Evolutionary conservation across 306 rosid species (phyloP), one percentile per base, ranked within the genome.

Genomic region (Hippophae rhamnoides): DNA sequence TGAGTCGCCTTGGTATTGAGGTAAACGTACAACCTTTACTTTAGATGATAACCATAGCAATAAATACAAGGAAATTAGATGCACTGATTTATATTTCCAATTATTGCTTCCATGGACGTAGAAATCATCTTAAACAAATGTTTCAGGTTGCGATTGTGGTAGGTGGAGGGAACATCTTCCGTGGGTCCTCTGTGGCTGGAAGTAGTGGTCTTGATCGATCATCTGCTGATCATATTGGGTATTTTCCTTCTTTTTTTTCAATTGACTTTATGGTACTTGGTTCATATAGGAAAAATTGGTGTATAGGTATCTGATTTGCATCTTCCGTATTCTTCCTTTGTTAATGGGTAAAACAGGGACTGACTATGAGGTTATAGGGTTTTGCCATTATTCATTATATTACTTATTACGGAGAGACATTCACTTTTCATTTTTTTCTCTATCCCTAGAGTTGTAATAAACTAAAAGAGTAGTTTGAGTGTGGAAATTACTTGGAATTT

Each of bases 141-240:
- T 76, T 81, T 83, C 84, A 92, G 99, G 99, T 92, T 69, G 95
- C 99, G 27, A 76, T 92, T 18, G 96, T 92, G 23, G 96, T 92
- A 53, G 99, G 99, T 48, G 96, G 99, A 58, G 99, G 95, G 5
- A 92, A 92, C 71, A 92, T 92, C 60, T 92, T 92, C 66, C 96
- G 99, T 56, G 99, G 96, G 69, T 76, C 99, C 12, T 74, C 93
- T 9, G 79, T 92, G 95, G 90, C 89, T 2, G 99, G 99, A 78
- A 42, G 84, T 72, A 74, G 96, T 45, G 95, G 96, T 63, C 89
- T 92, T 38, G 99, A 88, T 41, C 99, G 95, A 62, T 88, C 99
- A 60, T 90, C 98, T 18, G 98, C 96, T 66, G 96, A 92, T 78
- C 84, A 85, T 70, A 92, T 92, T 23, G 96, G 96, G 99, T 92